These are phyloP conservation scores for Pleurostoma richardsiae DNA, from an alignment of 2,329 filamentous ascomycete species.

Conservation along the genomic window DNA sequence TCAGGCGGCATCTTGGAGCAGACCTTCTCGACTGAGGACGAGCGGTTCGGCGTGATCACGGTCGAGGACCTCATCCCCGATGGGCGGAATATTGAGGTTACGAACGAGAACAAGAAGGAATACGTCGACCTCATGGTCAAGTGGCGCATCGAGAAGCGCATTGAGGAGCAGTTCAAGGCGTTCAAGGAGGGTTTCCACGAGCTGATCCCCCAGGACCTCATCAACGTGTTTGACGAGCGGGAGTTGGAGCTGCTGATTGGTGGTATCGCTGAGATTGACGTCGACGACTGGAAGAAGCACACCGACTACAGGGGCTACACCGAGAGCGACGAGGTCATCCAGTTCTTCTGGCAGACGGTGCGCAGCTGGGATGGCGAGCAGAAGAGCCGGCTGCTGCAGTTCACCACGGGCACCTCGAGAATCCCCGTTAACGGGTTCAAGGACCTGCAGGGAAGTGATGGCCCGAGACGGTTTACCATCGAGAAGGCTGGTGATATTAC, in stretches of 20 bases:
- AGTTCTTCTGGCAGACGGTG: conserved; percentile 98
- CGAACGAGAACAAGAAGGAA: conserved; percentile 98
- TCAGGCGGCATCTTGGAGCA: conserved; percentile 86
- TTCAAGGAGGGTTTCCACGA: conserved; percentile 98
- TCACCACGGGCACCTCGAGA: conserved; percentile 93
- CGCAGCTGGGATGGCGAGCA: conserved; percentile 97
- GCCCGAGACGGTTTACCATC: conserved; percentile 92
- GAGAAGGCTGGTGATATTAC: conserved; percentile 91
- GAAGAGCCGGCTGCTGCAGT: conserved; percentile 92
- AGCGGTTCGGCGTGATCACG: conserved; percentile 90
- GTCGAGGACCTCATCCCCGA: conserved; percentile 91
- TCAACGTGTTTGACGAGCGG: conserved; percentile 98
- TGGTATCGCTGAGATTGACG: conserved; percentile 99
- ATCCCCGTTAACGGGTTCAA: conserved; percentile 99
- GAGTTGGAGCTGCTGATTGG: conserved; percentile 95
- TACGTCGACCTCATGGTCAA: conserved; percentile 98
- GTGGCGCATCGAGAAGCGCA: conserved; percentile 98
- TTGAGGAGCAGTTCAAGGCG: conserved; percentile 96
- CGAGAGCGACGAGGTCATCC: conserved; percentile 93
- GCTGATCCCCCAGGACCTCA: conserved; percentile 89
- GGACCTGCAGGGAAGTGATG: conserved; percentile 94
- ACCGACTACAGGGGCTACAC: conserved; percentile 99
- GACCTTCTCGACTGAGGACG: conserved; percentile 95
- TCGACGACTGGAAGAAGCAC: conserved; percentile 99
- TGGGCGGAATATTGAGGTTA: conserved; percentile 89